Percentiles rank a stretch among this genome's conserved stretches.
Evolutionary conservation across 176 grass and related monocot species (phyloP).

Genomic region (Rhipidocladum racemiflorum): DNA sequence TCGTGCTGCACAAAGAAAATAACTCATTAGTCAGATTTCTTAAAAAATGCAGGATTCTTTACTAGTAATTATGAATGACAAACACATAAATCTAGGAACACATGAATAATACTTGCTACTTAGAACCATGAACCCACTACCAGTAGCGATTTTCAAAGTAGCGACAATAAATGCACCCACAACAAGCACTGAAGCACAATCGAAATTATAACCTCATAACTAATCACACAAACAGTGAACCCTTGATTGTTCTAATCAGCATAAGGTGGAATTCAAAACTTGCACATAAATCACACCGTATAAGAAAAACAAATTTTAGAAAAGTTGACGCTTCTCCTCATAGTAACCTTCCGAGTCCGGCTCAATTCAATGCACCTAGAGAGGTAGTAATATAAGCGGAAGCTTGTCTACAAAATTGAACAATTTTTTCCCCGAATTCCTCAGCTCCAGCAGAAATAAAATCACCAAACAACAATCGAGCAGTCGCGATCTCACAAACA

Average conservation of each 20-base stretch:
- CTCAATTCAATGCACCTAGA: neutral
- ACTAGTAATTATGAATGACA: neutral
- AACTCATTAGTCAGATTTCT: neutral
- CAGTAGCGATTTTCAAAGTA: neutral
- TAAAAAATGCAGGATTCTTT: neutral
- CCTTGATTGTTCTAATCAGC: neutral
- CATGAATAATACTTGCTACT: neutral
- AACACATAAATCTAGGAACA: neutral
- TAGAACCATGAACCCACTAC: neutral
- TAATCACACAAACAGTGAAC: neutral
- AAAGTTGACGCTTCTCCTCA: too few species aligned
- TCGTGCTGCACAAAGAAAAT: slow-evolving; percentile 32
- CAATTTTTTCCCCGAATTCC: neutral
- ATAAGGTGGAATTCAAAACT: neutral
- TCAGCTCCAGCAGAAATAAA: neutral
- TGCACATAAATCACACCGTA: neutral
- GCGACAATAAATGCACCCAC: neutral
- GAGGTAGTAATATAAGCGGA: neutral
- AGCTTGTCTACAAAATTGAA: neutral
- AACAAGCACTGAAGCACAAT: neutral
- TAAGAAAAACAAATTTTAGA: neutral
- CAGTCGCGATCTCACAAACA: too few species aligned
- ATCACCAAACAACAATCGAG: neutral
- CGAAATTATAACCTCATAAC: neutral
- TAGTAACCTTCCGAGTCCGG: neutral